Conservation (phyloP, 2,329 filamentous ascomycete genomes). For the Apiospora sp. region DNA sequence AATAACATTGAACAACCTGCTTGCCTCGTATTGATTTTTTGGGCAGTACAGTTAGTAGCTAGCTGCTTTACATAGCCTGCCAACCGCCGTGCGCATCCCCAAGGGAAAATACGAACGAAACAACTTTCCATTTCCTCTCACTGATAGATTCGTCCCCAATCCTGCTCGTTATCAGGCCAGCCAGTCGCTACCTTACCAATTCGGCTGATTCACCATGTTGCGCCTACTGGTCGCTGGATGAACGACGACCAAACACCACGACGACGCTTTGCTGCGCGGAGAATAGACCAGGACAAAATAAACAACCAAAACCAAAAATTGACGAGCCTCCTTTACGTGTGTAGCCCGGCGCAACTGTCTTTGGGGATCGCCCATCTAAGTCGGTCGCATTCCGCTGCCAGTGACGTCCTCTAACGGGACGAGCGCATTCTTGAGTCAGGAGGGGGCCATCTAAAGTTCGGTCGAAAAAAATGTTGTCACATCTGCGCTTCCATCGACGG, state of each 20-base stretch:
- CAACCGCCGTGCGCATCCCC: neutral
- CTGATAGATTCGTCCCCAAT: neutral
- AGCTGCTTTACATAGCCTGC: neutral
- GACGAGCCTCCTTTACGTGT: too few species aligned
- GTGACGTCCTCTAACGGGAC: slow-evolving; percentile 6
- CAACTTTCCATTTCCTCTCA: neutral
- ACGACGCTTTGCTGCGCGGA: neutral
- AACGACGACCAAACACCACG: neutral
- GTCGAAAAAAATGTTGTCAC: slow-evolving; percentile 54
- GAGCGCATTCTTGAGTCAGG: slow-evolving; percentile 21
- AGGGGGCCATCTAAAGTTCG: slow-evolving; percentile 8
- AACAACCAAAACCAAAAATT: neutral
- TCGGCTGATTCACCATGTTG: slow-evolving; percentile 9
- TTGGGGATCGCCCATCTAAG: neutral
- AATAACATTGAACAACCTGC: slow-evolving; percentile 13
- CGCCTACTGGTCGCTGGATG: slow-evolving; percentile 11
- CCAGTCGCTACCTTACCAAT: slow-evolving; percentile 1
- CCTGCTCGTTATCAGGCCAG: neutral
- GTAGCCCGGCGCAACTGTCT: neutral
- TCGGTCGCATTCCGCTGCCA: neutral
- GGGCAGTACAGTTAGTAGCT: neutral
- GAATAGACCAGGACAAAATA: neutral
- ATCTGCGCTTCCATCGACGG: slow-evolving; percentile 66
- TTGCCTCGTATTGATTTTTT: slow-evolving; percentile 4
- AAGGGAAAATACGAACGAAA: neutral